Conservation (phyloP, 495 filamentous ascomycete species). For the Chaetomium cochliodes region DNA sequence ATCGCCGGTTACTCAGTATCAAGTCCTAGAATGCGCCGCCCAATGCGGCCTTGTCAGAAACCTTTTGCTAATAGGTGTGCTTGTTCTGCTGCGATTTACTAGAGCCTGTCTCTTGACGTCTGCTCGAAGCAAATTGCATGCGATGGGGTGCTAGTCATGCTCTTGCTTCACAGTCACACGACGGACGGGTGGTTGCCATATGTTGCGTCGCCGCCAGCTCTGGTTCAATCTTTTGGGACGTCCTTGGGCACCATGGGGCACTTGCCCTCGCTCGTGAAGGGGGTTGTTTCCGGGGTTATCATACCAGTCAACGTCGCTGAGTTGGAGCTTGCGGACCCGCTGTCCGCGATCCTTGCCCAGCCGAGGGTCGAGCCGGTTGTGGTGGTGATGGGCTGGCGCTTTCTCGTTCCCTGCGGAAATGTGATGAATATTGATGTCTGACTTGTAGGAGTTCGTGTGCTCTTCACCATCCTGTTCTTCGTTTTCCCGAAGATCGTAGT, state of each 20-base stretch:
- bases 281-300: slow-evolving; percentile 24
- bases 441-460: slow-evolving; percentile 38
- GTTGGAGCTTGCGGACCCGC: slow-evolving; percentile 84
- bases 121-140: slow-evolving; percentile 12
- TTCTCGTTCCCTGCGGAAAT: slow-evolving; percentile 50
- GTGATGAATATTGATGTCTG: slow-evolving; percentile 48
- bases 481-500: slow-evolving; percentile 85
- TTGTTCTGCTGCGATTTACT: not conserved
- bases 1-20: slow-evolving; percentile 15
- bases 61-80: not conserved
- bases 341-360: slow-evolving; percentile 73
- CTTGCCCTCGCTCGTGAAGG: not conserved
- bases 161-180: not conserved
- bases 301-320: slow-evolving; percentile 98
- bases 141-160: slow-evolving; percentile 16
- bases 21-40: slow-evolving; percentile 22
- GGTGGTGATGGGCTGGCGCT: slow-evolving; percentile 43
- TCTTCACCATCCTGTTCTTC: slow-evolving; percentile 71
- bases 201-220: not conserved
- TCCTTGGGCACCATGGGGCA: not conserved
- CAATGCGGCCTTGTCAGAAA: slow-evolving; percentile 19
- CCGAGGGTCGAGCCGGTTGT: slow-evolving; percentile 61
- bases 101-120: not conserved
- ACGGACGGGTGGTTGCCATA: not conserved
- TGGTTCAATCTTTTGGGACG: not conserved